Evolutionary conservation across 768 basidiomycete species (phyloP), one percentile per base, ranked within the genome.

Genomic region (Suillus discolor): DNA sequence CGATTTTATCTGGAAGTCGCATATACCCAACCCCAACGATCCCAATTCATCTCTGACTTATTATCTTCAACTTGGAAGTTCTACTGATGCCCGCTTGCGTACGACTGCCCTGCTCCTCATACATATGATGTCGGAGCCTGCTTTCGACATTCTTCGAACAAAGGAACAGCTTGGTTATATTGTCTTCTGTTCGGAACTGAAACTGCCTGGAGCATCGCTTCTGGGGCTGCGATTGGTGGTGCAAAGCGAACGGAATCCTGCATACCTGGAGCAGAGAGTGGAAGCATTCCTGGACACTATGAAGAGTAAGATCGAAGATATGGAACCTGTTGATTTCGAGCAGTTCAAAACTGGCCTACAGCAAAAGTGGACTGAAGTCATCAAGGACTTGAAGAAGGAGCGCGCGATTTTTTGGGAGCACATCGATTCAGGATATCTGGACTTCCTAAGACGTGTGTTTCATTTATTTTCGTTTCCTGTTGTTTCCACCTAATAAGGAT

Each of bases 101-200:
- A 89, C 92, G 31, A 82, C 83, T 2, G 83, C 89, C 28, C 79
- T 87, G 2, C 83, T 99, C 16, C 87, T 98, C 28, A 84, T 84
- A 0, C 94, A 96, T 70, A 91, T 99, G 64, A 82, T 96, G 44
- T 81, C 85, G n/a, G 97, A 99, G 71, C 97, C 96, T 1, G 86
- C 92, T 12, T 99, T 99, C 79, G 89, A 97, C 73, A 81, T 89
- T 28, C 85, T 99, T 38, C 89, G 97, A 36, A 98, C 96, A 4
- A 89, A 94, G 74, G 94, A 99, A 73, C 97, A 99, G 76, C 84
- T 99, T 1, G 97, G 97, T 6, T 99, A 99, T 75, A 84, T 97
- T 51, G 96, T 97, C 42, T 85, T 82, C 11, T 89, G 86, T 68
- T 80, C 81, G 1, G 73, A 79, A 38, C 88, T 85, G 85, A 74